These are phyloP conservation scores for Boletus mariae DNA, from an alignment of 1,284 basidiomycete genomes.

Conservation along the genomic window DNA sequence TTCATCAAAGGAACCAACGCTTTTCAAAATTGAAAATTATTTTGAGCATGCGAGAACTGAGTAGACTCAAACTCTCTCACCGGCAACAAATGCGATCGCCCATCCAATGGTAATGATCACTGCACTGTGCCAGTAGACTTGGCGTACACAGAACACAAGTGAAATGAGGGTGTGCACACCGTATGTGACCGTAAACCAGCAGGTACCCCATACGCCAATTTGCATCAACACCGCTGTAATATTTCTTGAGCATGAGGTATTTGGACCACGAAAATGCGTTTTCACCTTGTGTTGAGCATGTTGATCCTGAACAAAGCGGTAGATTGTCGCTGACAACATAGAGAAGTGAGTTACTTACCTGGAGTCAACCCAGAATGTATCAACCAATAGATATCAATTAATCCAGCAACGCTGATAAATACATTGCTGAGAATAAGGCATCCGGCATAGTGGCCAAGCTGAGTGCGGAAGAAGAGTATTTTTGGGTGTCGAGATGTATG, in stretches of 20 bases:
- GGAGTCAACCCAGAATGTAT: conserved; percentile 38
- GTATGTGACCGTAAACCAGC: conserved; percentile 63
- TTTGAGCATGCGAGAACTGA: conserved; percentile 8
- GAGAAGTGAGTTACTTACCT: conserved; percentile 37
- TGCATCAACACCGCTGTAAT: conserved; percentile 52
- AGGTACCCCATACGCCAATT: conserved; percentile 55
- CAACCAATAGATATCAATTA: conserved; percentile 40
- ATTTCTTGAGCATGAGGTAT: conserved; percentile 1
- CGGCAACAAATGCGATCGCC: conserved; percentile 43
- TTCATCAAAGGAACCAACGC: conserved; percentile 42
- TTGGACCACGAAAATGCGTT: background rate
- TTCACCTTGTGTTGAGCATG: conserved; percentile 58
- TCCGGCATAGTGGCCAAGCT: conserved; percentile 61
- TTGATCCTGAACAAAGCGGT: conserved; percentile 24
- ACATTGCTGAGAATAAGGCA: conserved; percentile 60
- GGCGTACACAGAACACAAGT: conserved; percentile 53
- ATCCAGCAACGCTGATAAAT: conserved; percentile 48
- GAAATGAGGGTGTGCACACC: conserved; percentile 67
- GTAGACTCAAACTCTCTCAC: conserved; percentile 34
- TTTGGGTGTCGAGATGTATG: conserved; percentile 34
- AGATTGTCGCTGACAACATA: background rate
- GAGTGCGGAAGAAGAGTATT: conserved; percentile 64
- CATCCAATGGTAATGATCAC: conserved; percentile 51
- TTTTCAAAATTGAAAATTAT: conserved; percentile 14
- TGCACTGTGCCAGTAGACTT: conserved; percentile 46